Conservation (phyloP, 2,329 filamentous ascomycete species). For the Harringtonia aguacate region DNA sequence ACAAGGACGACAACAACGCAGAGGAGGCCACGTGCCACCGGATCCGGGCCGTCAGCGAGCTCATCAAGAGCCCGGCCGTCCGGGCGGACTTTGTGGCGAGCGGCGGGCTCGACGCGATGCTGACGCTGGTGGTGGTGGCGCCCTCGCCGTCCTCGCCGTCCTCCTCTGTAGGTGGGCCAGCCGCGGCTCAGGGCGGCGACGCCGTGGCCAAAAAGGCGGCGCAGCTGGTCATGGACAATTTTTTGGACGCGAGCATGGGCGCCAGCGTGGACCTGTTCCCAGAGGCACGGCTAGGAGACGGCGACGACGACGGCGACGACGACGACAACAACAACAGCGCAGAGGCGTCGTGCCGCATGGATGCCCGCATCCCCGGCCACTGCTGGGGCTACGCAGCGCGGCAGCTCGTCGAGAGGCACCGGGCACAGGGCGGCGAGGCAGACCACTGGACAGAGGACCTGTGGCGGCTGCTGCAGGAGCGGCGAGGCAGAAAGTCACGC, state of each 20-base stretch:
- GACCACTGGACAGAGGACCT: constrained; percentile 10
- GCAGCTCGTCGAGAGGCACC: constrained; percentile 23
- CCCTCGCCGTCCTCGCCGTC: no score
- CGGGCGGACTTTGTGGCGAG: constrained; percentile 43
- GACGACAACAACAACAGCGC: no score
- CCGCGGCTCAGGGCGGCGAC: no score
- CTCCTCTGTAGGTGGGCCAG: no score
- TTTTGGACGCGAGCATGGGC: constrained; percentile 55
- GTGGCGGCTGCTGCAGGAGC: constrained; percentile 7
- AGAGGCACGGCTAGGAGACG: no score
- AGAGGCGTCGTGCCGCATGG: no score
- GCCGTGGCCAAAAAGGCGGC: constrained; percentile 40
- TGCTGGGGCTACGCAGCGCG: constrained; percentile 45
- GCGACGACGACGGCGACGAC: no score
- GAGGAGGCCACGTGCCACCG: no score
- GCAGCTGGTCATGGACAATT: constrained; percentile 51
- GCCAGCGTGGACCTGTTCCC: constrained; percentile 49
- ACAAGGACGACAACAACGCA: no score
- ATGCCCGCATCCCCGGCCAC: constrained; percentile 30
- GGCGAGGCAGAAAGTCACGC: neutral
- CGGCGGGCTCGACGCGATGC: constrained; percentile 42
- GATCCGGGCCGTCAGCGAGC: constrained; percentile 43
- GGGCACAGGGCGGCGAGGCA: constrained; percentile 21
- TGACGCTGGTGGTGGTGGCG: constrained; percentile 34
- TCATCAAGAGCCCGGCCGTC: constrained; percentile 43